These are phyloP conservation scores for Cryptococcus sp. DNA, from an alignment of 1,284 basidiomycete species.

Conservation along the genomic window DNA sequence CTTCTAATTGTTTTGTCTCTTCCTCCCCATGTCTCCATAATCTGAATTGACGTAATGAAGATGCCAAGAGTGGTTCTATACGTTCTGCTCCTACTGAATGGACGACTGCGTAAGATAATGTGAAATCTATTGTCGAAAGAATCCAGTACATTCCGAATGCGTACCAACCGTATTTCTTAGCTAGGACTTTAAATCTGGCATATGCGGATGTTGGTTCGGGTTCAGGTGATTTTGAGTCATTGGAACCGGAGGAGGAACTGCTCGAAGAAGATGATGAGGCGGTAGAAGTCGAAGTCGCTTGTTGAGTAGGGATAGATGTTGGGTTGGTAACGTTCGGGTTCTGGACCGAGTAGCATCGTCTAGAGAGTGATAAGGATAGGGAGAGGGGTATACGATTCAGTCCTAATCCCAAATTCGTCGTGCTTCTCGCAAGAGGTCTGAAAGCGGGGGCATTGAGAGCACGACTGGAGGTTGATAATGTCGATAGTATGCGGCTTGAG, in stretches of 20 bases:
- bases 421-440: no score
- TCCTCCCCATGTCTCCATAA: constrained; percentile 33
- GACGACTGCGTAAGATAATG: constrained; percentile 74
- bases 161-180: constrained; percentile 89
- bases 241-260: constrained; percentile 57
- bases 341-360: background rate
- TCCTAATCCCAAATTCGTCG: no score
- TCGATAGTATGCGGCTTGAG: no score
- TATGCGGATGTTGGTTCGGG: constrained; percentile 24
- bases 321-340: background rate
- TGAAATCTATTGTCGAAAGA: constrained; percentile 70
- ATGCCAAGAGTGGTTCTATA: constrained; percentile 64
- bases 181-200: constrained; percentile 69
- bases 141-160: constrained; percentile 79
- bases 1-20: constrained; percentile 14
- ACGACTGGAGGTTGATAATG: no score
- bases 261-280: constrained; percentile 48
- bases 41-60: constrained; percentile 53
- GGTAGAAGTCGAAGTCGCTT: background rate
- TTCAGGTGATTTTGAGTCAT: constrained; percentile 53
- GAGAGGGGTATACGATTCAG: no score
- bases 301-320: background rate
- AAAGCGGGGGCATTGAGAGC: no score
- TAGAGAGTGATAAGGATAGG: no score
- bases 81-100: constrained; percentile 86